Base-by-base conservation (phyloP, 805 yeast species). In the Hanseniaspora singularis region DNA sequence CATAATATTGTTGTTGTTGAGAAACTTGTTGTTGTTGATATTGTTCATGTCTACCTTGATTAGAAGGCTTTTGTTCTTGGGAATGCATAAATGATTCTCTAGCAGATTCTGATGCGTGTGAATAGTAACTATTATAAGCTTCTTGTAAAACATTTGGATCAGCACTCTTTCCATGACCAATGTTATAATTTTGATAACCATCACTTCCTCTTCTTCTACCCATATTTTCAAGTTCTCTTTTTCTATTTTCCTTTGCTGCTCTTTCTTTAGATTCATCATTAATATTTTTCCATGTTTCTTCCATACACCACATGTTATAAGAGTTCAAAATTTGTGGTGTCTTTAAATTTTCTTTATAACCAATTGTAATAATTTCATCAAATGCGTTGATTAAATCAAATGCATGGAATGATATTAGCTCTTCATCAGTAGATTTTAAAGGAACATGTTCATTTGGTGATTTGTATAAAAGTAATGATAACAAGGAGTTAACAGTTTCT, bases 261-360 rank as follows among this genome's bases (percentile, higher is more conserved):
- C 84, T 68, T 67, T 92, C 98, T 67, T 92, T 92, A 70, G 92
- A 92, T 64, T 88, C 79, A 66, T 86, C 97, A 57, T 92, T 92
- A 62, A 92, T 88, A 62, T 92, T 96, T 70, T 92, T 97, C 60
- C 94, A 89, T 70, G 85, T 89, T 67, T 92, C 99, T 66, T 92
- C 98, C 63, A 92, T 96, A 33, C 95, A 83, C 66, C 92, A 97
- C 97, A 92, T 89, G 61, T 86, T 89, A 68, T 92, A 70, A 65
- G 84, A 89, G 11, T 94, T 84, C 62, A 76, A 77, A 53, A 92
- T 82, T 67, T 92, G 97, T 50, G 78, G 63, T 53, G 81, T 62
- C 0, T 92, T 76, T 53, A 89, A 68, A 64, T 86, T 82, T 63
- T 92, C 99, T 54, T 84, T 78, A 68, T 81, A 86, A 15, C 98